Base-by-base conservation (phyloP, 1,139 yeast genomes). In the Scheffersomyces quercinus region DNA sequence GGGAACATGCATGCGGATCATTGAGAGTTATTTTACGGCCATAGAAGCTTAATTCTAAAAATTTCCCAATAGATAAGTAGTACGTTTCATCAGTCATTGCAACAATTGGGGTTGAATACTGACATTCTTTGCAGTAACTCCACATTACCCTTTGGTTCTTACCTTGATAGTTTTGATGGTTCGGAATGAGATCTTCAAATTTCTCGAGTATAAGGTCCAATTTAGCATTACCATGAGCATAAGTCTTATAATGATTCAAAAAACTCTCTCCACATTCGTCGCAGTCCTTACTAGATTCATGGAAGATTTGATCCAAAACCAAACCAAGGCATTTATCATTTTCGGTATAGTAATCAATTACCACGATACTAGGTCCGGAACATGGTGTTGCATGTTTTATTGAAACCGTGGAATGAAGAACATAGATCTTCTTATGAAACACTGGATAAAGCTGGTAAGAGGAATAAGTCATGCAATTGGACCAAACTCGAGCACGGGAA, bases 31-130 rank as follows among this genome's bases (percentile, higher is more conserved):
- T 70, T 44, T 69, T 65, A 29, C 68, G 64, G 40, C 95, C 89
- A 86, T 95, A 90, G 59, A 90, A 91, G 34, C 86, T 74, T 26
- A 91, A 68, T 64, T 95, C 98, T 37, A 95, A 71, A 58, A 88
- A 95, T 59, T 93, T 95, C 0, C 99, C 99, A 61, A 95, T 83
- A 0, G 98, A 91, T 51, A 85, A 83, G 57, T 85, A 89, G 84
- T 95, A 91, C 0, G 97, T 84, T 28, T 85, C 85, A 42, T 89
- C 93, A 54, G 88, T 86, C 86, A 95, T 82, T n/a, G 89, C 88
- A 20, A 83, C 69, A 11, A 88, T 83, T 0, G 97, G 95, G 3
- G 96, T 84, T 0, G 86, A 75, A 37, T 75, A 78, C 14, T 82
- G 79, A 61, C 99, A 95, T 41, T 73, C 75, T 46, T 85, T 88